phyloP scores from a whole-genome alignment of 352 stramenopile genomes.

The Elongisporangium undulatum region DNA sequence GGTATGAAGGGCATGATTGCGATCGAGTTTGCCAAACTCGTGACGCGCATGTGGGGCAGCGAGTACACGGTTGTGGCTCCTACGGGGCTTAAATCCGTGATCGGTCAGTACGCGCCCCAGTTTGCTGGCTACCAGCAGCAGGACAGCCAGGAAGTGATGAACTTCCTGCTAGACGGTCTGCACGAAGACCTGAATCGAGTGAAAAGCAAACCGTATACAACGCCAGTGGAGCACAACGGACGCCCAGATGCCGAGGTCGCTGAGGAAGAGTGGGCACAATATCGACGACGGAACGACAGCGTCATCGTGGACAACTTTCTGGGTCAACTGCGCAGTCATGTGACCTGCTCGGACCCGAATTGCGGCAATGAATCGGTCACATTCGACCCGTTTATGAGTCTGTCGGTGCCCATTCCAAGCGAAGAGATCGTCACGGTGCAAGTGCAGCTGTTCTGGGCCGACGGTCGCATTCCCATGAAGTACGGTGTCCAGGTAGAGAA shows the following conservation, averaged over 20 bases:
- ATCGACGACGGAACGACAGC: conserved; percentile 90
- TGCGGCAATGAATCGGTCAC: conserved; percentile 81
- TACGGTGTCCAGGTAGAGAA: conserved; percentile 62
- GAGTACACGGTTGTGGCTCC: conserved; percentile 83
- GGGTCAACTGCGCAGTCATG: conserved; percentile 83
- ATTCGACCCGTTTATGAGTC: conserved; percentile 89
- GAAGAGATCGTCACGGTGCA: conserved; percentile 48
- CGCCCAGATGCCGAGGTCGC: conserved; percentile 64
- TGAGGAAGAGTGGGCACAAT: conserved; percentile 76
- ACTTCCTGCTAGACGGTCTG: conserved; percentile 89
- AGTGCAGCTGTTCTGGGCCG: conserved; percentile 70
- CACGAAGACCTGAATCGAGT: conserved; percentile 92
- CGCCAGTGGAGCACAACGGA: conserved; percentile 64
- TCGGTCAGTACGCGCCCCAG: conserved; percentile 83
- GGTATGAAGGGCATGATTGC: conserved; percentile 92
- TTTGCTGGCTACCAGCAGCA: conserved; percentile 90
- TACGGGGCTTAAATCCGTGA: conserved; percentile 76
- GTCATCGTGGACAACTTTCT: conserved; percentile 90
- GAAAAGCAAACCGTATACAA: conserved; percentile 75
- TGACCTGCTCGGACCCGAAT: conserved; percentile 75
- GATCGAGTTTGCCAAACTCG: conserved; percentile 92
- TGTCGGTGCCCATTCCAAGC: conserved; percentile 86
- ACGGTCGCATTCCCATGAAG: conserved; percentile 70
- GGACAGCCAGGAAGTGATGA: conserved; percentile 91
- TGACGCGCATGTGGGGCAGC: conserved; percentile 94